Evolutionary conservation across 768 basidiomycete species (phyloP), one percentile per base, ranked within the genome.

Genomic region (Boletus subcaerulescens): DNA sequence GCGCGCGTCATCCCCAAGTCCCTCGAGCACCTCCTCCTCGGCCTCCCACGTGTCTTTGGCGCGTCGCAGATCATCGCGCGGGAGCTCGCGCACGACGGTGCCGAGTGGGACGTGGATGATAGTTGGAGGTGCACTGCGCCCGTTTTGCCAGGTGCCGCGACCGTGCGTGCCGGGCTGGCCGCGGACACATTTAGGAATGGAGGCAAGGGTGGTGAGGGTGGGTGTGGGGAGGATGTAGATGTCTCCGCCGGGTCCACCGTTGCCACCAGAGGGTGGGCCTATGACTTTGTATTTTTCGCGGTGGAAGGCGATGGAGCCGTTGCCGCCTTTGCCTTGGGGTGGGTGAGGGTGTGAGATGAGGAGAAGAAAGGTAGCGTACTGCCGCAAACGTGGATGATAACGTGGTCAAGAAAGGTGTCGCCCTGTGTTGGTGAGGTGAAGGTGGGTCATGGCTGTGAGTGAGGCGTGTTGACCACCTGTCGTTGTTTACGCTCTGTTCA

Each of bases 291-390:
- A 93, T 66, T 92, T 91, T 73, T 96, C 93, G 53, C 92, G 85
- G 64, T 94, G 89, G 63, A 98, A 97, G 7, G 96, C 94, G 20
- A 89, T 91, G 58, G 93, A 91, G 22, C 96, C 96, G 52, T 92
- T 77, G 0, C 96, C 96, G 18, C 95, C 95, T 63, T 80, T 84
- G 15, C 93, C 94, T 90, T 61, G 48, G 43, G 42, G 12, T 35
- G 22, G 10, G 4, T 58, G 2, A 58, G 52, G 35, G 22, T 7
- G 47, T 14, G 20, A 36, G 31, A 38, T 22, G 55, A 35, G 22
- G 10, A n/a, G 9, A 47, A 7, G 40, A 13, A 24, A 15, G 13
- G 15, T 53, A 3, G 58, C 78, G 57, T 62, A 89, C 92, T 91
- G 62, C 78, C 91, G 54, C 87, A 80, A 20, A 93, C 76, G 45